Evolutionary conservation across 139 green algal species (phyloP), one percentile per base, ranked within the genome.

Genomic region (Auxenochlorella pyrenoidosa): DNA sequence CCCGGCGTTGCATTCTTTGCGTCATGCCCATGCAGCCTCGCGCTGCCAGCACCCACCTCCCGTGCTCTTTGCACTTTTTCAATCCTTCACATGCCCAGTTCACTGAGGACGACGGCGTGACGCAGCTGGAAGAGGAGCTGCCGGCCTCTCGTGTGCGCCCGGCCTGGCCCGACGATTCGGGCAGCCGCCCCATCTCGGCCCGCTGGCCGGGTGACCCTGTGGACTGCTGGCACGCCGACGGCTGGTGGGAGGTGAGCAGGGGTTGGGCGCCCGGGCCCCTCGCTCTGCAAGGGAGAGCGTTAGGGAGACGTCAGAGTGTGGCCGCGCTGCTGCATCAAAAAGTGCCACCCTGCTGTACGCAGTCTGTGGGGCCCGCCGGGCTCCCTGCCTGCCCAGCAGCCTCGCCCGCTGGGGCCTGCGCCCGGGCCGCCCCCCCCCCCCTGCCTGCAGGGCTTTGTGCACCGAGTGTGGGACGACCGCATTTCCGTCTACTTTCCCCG

Each of bases 211-310:
- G 83, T 10, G 83, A 82, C 3, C 40, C 72, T 0, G 83, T 87
- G 1, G 83, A 87, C 71, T 75, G 72, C 70, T 87, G 72, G 71
- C 54, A 75, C 32, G 83, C 75, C 2, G 83, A 82, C 71, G 83
- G 83, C 16, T 87, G 72, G 72, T 87, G 83, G 83, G 68, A 87
- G 82, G 81, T 86, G 81, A 34, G 81, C 21, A 59, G 32, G 51
- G 8, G 16, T 24, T 63, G 54, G 47, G 47, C 47, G 47, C 6
- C 10, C 10, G 47, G 12, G 41, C 18, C n/a, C n/a, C n/a, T n/a
- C n/a, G n/a, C n/a, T n/a, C n/a, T n/a, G n/a, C n/a, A n/a, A n/a
- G n/a, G n/a, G n/a, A n/a, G n/a, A n/a, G n/a, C n/a, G n/a, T n/a
- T n/a, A n/a, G n/a, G n/a, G n/a, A n/a, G n/a, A n/a, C n/a, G n/a